Evolutionary conservation across 2,329 filamentous ascomycete genomes (phyloP), one percentile per base, ranked within the genome.

Genomic region (Emmonsiellopsis sp.): DNA sequence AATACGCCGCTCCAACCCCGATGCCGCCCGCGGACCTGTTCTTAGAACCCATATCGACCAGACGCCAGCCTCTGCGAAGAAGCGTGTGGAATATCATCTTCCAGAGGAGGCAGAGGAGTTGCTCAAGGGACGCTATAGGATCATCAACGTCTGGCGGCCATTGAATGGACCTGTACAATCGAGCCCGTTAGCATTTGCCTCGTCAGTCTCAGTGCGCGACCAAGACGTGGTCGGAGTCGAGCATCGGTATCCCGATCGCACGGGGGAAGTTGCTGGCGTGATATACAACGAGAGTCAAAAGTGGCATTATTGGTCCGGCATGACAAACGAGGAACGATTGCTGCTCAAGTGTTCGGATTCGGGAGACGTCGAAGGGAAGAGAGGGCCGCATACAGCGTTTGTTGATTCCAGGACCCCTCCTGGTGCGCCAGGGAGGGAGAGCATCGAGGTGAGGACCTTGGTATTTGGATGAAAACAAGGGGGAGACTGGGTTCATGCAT

Each of bases 71-170:
- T 85, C 86, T 0, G 83, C 86, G 0, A 77, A 72, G 8, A 76
- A 80, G 66, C 85, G 89, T 47, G 86, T 95, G 2, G 73, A 74
- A 11, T 73, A 79, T 1, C 88, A 91, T 67, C 75, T 89, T 52
- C 71, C 70, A n/a, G 78, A 79, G 8, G 86, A 90, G 57, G 86
- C 87, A 0, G 83, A 85, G 3, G 64, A 70, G 53, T 73, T 92
- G 0, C 78, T 92, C 1, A 66, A 76, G 55, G 81, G 79, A 2
- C 82, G 89, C 2, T 90, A 89, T 69, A 81, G 89, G 56, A 88
- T 95, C 63, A 81, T 95, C 67, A 95, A 95, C 61, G 85, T 95
- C 47, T 95, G 90, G 90, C 79, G 87, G 0, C 83, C 84, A 0
- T 67, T 85, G 15, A 83, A 81, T 47, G 79, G 76, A 0, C 75